Conservation (phyloP, 2,329 filamentous ascomycete species). For the Cordyceps militaris region DNA sequence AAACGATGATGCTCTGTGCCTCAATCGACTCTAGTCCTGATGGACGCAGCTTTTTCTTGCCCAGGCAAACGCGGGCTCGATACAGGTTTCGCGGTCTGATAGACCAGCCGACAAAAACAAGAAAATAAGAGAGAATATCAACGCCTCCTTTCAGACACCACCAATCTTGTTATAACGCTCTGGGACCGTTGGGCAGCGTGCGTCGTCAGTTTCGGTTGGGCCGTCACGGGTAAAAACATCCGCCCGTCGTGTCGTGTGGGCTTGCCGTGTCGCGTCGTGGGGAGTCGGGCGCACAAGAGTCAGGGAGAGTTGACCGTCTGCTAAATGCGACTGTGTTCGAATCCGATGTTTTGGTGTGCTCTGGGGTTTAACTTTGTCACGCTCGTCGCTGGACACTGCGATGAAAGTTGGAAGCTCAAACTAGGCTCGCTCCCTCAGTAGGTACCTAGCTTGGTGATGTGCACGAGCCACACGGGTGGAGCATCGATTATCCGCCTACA, state of each 20-base stretch:
- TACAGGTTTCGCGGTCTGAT: slow-evolving; percentile 11
- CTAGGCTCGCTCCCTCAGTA: background rate
- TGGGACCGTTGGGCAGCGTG: slow-evolving; percentile 11
- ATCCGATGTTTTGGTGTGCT: background rate
- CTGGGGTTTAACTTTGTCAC: background rate
- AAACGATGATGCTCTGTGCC: slow-evolving; percentile 62
- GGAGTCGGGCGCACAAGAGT: background rate
- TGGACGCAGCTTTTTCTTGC: slow-evolving; percentile 1
- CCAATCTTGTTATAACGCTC: slow-evolving; percentile 1
- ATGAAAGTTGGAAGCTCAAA: slow-evolving; percentile 6
- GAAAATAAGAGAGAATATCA: background rate
- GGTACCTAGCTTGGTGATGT: background rate
- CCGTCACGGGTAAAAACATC: slow-evolving; percentile 3
- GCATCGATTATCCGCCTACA: slow-evolving; percentile 11
- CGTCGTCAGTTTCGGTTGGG: slow-evolving; percentile 3
- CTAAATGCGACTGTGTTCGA: too few relatives aligned
- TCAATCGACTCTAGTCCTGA: slow-evolving; percentile 23
- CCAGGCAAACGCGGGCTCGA: slow-evolving; percentile 2
- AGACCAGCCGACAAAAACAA: slow-evolving; percentile 6
- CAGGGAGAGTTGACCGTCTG: background rate
- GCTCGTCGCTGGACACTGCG: background rate
- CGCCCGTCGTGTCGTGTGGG: background rate
- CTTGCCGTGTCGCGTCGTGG: background rate
- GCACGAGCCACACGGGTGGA: slow-evolving; percentile 13
- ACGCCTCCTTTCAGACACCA: slow-evolving; percentile 9